Evolutionary conservation across 352 stramenopile genomes (phyloP), one percentile per base, ranked within the genome.

Genomic region (Globisporangium paddicum): DNA sequence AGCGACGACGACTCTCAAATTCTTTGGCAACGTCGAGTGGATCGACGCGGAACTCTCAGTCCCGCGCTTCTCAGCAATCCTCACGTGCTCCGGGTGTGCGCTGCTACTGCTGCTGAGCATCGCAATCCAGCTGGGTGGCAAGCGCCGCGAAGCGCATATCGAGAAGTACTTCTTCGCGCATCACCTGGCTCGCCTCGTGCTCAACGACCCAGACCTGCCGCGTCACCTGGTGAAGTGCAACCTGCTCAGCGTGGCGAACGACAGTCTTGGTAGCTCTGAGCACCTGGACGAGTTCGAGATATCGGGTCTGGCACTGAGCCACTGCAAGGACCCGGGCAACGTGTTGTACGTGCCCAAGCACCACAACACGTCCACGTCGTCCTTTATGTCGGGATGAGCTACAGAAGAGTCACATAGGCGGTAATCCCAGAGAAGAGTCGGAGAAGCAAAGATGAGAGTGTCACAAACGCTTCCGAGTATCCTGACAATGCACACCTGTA

Each of bases 201-300:
- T 82, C 21, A 62, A 73, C 16, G 72, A 78, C 23, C 53, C 66
- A 25, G 48, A 28, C 10, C 71, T 84, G 60, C 75, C 73, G 23
- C 65, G 67, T 16, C 66, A 63, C 21, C 32, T 83, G 28, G 50
- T 86, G n/a, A 73, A 76, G 49, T 76, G 72, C 41, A 66, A 82
- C 41, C 52, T 86, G n/a, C 60, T 86, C 5, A 72, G 75, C 9
- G 53, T 86, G 16, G 76, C 65, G 28, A 75, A 72, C 47, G 75
- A 79, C 25, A 75, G 76, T 10, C 54, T 86, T 14, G 67, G 74
- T 28, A 82, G 68, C 64, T 84, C 76, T 10, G 73, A 84, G 68
- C 55, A 80, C 45, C 64, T 86, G 6, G 67, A 79, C 53, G 69
- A 80, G 52, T 86, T 86, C 34, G 76, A 86, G 65, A 77, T 86